Evolutionary conservation across 495 filamentous ascomycete genomes (phyloP), one percentile per base, ranked within the genome.

Genomic region (Durotheca rogersii): DNA sequence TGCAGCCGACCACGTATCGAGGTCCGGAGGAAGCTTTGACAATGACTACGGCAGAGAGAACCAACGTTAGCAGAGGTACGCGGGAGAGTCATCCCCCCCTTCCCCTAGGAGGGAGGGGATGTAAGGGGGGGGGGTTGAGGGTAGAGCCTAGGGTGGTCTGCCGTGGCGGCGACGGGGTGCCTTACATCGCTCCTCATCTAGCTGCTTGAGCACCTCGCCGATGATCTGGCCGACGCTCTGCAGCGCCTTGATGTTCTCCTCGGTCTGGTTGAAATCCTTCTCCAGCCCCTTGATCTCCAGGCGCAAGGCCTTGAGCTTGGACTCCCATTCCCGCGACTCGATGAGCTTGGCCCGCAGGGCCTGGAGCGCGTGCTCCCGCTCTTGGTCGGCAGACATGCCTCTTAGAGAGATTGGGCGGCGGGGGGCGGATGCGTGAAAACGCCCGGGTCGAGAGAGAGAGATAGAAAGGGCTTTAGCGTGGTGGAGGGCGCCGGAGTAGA

Each of bases 181-280:
- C 85, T 70, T 73, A 97, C 93, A 99, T 88, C 93, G 79, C 77
- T 99, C 93, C 56, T 99, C 93, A 66, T 99, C 93, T 27, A 99
- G 81, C 73, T 99, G 93, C 74, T 99, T 99, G 59, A 99, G 73
- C 53, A 99, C 93, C 70, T 99, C 93, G 51, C 93, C 93, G 69
- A 99, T 96, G 70, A 99, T 99, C 72, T 99, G 93, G 27, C 93
- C 93, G 23, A 99, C 93, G 72, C 94, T 97, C 77, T 99, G 93
- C 60, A 99, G 71, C 55, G 93, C 93, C 77, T 99, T 99, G 78
- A 99, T 97, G 75, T 97, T 97, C 53, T 99, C 94, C 71, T 99
- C 93, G 18, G 93, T 96, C 43, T 91, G 82, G 68, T 97, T 91
- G 60, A 90, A 97, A 51, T 97, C 91, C 53, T 88, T 90, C 61